These are phyloP conservation scores for Botrytis aclada DNA, from an alignment of 2,329 filamentous ascomycete genomes.

Conservation along the genomic window DNA sequence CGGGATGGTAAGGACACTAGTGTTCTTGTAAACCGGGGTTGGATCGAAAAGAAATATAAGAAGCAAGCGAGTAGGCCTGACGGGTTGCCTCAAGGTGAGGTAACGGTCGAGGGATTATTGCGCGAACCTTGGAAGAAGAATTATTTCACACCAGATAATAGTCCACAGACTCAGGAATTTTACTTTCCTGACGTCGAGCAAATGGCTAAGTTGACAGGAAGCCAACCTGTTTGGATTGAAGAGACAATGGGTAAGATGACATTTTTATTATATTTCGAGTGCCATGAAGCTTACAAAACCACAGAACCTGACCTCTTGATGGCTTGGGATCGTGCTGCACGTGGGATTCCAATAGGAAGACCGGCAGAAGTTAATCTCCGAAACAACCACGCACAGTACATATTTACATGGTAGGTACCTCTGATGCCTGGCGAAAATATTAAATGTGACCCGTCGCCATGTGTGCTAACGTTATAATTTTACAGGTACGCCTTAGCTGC, in stretches of 20 bases:
- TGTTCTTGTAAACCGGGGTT: constrained; percentile 84
- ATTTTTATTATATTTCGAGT: background rate
- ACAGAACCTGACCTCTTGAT: constrained; percentile 75
- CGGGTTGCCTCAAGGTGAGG: constrained; percentile 65
- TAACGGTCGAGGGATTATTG: constrained; percentile 79
- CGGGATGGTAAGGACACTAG: constrained; percentile 61
- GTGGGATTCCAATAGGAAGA: constrained; percentile 86
- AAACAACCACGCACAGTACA: constrained; percentile 98
- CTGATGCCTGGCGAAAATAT: background rate
- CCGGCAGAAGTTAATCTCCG: constrained; percentile 85
- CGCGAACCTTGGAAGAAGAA: constrained; percentile 95
- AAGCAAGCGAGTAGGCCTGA: constrained; percentile 60
- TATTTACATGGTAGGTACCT: constrained; percentile 85
- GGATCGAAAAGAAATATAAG: constrained; percentile 77
- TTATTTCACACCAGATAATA: constrained; percentile 91
- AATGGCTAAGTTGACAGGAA: constrained; percentile 81
- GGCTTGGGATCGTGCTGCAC: constrained; percentile 69
- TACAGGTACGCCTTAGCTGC: constrained; percentile 78
- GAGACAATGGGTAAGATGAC: constrained; percentile 76
- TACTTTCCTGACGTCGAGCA: constrained; percentile 92
- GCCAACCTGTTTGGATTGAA: constrained; percentile 91
- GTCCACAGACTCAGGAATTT: constrained; percentile 78
- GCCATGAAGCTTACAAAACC: background rate
- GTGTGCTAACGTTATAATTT: background rate
- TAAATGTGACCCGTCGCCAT: background rate